Conservation (phyloP, 495 filamentous ascomycete genomes). For the Tuber calosporum region DNA sequence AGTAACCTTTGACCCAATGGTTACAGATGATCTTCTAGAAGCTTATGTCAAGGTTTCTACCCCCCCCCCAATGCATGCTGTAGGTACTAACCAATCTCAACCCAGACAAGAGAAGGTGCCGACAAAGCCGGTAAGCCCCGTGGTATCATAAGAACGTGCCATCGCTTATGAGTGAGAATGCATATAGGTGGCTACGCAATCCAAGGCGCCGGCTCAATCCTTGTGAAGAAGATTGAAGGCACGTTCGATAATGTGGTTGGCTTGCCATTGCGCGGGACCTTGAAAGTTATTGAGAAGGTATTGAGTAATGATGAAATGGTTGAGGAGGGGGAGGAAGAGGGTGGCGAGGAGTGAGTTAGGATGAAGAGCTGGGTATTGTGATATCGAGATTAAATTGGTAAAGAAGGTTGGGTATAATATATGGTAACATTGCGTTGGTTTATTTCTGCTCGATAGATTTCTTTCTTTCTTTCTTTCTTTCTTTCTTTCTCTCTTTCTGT, state of each 20-base stretch:
- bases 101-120: conserved; percentile 74
- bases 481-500: background rate
- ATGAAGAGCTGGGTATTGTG: conserved; percentile 1
- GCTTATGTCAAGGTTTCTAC: conserved; percentile 57
- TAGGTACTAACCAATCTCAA: conserved; percentile 2
- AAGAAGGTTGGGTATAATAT: background rate
- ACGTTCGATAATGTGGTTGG: conserved; percentile 92
- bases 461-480: background rate
- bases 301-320: conserved; percentile 53
- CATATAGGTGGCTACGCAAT: conserved; percentile 69
- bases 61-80: background rate
- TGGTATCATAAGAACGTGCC: background rate
- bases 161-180: background rate
- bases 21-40: conserved; percentile 73
- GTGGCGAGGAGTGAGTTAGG: conserved; percentile 4
- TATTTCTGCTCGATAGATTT: background rate
- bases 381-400: background rate
- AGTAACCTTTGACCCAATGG: conserved; percentile 67
- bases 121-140: conserved; percentile 66
- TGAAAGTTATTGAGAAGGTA: conserved; percentile 80
- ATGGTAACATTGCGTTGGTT: conserved; percentile 6
- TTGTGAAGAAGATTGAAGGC: conserved; percentile 84
- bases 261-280: conserved; percentile 71
- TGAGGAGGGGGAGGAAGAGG: conserved; percentile 41
- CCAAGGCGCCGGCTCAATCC: conserved; percentile 75